phyloP scores from a whole-genome alignment of 352 stramenopile genomes.

The Globisporangium ultimum region DNA sequence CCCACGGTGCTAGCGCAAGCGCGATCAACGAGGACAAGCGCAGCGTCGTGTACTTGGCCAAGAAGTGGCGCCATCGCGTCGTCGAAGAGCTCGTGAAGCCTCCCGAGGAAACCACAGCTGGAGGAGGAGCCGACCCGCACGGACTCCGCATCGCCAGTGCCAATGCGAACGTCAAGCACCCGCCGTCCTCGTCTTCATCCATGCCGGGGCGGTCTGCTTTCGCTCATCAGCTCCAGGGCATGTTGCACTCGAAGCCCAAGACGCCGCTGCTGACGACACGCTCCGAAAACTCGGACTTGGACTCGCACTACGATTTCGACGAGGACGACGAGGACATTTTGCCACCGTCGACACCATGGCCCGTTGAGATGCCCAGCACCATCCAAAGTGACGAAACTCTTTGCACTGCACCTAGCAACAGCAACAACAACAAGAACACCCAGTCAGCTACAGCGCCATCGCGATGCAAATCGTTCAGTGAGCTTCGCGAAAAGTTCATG shows the following conservation, averaged over 20 bases:
- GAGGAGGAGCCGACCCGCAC: background rate
- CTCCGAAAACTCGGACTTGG: conserved; percentile 44
- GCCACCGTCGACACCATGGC: conserved; percentile 44
- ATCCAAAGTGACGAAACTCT: too few relatives aligned
- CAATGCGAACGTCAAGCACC: background rate
- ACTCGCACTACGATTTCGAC: conserved; percentile 48
- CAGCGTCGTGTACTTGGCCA: conserved; percentile 69
- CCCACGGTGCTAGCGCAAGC: conserved; percentile 53
- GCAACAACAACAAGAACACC: background rate
- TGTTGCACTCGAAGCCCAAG: conserved; percentile 7
- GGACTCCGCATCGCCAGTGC: background rate
- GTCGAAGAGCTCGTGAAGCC: conserved; percentile 58
- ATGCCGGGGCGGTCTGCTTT: background rate
- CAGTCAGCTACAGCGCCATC: background rate
- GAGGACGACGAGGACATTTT: conserved; percentile 56
- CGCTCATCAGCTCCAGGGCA: conserved; percentile 11
- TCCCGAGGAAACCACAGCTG: conserved; percentile 24
- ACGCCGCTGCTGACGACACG: conserved; percentile 27
- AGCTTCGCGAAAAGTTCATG: conserved; percentile 22
- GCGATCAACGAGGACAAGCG: conserved; percentile 75
- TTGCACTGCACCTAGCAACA: background rate
- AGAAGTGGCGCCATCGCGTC: conserved; percentile 65
- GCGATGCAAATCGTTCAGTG: conserved; percentile 17
- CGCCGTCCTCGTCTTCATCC: background rate
- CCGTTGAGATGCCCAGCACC: conserved; percentile 4